These are phyloP conservation scores for Populus deltoides DNA, from an alignment of 345 rosid species.

Conservation along the genomic window DNA sequence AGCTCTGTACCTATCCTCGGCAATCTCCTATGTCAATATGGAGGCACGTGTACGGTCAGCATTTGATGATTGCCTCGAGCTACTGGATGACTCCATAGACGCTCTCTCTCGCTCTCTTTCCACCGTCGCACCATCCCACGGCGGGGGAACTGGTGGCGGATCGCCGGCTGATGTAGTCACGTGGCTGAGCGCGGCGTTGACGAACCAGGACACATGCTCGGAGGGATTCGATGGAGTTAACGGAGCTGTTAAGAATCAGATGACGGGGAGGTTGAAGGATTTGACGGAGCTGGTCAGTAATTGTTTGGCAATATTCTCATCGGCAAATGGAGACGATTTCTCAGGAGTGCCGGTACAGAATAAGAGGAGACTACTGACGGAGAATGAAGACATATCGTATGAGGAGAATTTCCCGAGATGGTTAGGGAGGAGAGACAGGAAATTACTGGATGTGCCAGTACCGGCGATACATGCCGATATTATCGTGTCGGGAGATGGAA, in stretches of 20 bases:
- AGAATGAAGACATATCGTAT: constrained; percentile 7
- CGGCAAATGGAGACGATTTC: constrained; percentile 49
- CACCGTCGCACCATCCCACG: constrained; percentile 35
- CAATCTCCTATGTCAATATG: constrained; percentile 56
- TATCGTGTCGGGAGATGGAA: constrained; percentile 76
- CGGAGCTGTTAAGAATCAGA: constrained; percentile 62
- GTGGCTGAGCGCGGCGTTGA: constrained; percentile 93
- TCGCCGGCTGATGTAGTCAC: constrained; percentile 70
- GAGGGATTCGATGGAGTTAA: constrained; percentile 68
- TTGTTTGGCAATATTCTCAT: constrained; percentile 76
- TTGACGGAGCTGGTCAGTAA: constrained; percentile 88
- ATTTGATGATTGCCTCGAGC: constrained; percentile 83
- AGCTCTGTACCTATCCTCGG: constrained; percentile 63
- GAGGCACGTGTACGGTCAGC: constrained; percentile 64
- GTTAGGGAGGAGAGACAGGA: constrained; percentile 61
- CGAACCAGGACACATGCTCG: constrained; percentile 88
- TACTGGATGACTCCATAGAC: constrained; percentile 77
- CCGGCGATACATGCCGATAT: constrained; percentile 75
- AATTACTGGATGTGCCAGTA: constrained; percentile 48
- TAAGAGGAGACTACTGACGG: constrained; percentile 48
- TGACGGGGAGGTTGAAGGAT: constrained; percentile 55
- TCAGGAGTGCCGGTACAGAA: constrained; percentile 89
- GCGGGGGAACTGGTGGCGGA: constrained; percentile 3
- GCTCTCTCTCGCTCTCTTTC: constrained; percentile 67
- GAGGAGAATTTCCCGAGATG: constrained; percentile 58